phyloP scores from a whole-genome alignment of 805 yeast genomes.

The Pichia nanzhaoensis region DNA sequence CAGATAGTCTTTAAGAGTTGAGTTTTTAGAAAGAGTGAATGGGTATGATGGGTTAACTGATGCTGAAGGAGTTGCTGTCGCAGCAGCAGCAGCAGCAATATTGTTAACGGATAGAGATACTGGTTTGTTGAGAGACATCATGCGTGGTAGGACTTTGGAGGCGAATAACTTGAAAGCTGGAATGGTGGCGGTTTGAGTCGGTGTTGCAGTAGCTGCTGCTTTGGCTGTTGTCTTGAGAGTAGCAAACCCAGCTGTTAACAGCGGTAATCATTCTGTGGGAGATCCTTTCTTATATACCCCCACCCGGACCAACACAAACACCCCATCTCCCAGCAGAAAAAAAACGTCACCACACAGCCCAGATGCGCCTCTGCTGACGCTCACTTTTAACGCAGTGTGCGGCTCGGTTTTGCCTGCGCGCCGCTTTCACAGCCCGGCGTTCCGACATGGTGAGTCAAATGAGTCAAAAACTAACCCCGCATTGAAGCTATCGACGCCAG shows the following conservation, averaged over 20 bases:
- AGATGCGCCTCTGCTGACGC: conserved; percentile 2
- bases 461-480: too few relatives aligned
- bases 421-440: too few relatives aligned
- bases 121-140: conserved; percentile 12
- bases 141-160: conserved; percentile 7
- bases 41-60: conserved; percentile 17
- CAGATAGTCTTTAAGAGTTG: conserved; percentile 43
- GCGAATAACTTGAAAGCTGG: conserved; percentile 6
- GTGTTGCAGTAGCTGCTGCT: not conserved
- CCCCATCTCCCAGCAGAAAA: too few relatives aligned
- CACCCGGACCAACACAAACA: too few relatives aligned
- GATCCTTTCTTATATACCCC: too few relatives aligned
- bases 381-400: too few relatives aligned
- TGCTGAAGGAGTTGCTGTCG: conserved; percentile 5
- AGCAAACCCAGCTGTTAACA: too few relatives aligned
- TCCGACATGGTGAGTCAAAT: too few relatives aligned
- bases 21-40: conserved; percentile 42
- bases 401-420: too few relatives aligned
- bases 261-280: too few relatives aligned
- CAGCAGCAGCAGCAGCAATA: not conserved
- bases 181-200: not conserved
- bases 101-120: not conserved
- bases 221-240: not conserved
- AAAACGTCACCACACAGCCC: conserved; percentile 1
- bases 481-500: too few relatives aligned